Conservation (phyloP, 1,139 yeast species). For the Suhomyces anneliseae region DNA sequence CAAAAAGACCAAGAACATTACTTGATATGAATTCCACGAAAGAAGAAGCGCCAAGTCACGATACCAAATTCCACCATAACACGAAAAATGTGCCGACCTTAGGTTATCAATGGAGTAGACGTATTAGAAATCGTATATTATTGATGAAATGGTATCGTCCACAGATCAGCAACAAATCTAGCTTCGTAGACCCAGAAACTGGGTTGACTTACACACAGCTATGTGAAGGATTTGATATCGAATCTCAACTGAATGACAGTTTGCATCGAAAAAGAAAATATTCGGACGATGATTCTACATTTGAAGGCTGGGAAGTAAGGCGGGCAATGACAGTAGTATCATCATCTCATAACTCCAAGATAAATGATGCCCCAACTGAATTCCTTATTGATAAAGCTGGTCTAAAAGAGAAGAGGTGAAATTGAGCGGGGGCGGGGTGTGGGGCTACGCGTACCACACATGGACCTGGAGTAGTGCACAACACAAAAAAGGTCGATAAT, state of each 20-base stretch:
- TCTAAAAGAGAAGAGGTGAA: not conserved
- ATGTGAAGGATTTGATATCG: slow-evolving; percentile 16
- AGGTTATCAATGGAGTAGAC: slow-evolving; percentile 43
- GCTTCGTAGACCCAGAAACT: slow-evolving; percentile 13
- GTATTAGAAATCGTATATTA: slow-evolving; percentile 32
- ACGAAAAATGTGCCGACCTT: slow-evolving; percentile 35
- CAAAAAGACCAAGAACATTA: not conserved
- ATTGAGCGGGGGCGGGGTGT: not conserved
- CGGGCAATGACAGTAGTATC: slow-evolving; percentile 30
- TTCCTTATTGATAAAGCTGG: not conserved
- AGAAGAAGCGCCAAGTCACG: too few species aligned
- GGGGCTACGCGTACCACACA: not conserved
- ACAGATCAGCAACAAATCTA: slow-evolving; percentile 1
- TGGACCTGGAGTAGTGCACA: not conserved
- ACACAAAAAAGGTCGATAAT: slow-evolving; percentile 10
- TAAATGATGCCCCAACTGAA: not conserved
- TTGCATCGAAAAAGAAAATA: slow-evolving; percentile 1
- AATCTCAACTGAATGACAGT: not conserved
- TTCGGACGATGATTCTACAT: slow-evolving; percentile 4
- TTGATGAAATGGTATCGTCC: slow-evolving; percentile 39
- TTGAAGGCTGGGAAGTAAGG: slow-evolving; percentile 30
- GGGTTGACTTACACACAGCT: slow-evolving; percentile 17
- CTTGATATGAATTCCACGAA: too few species aligned
- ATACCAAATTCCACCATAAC: too few species aligned
- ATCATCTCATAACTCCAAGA: slow-evolving; percentile 13